Base-by-base conservation (phyloP, 352 stramenopile genomes). In the Pythium brachiatum region DNA sequence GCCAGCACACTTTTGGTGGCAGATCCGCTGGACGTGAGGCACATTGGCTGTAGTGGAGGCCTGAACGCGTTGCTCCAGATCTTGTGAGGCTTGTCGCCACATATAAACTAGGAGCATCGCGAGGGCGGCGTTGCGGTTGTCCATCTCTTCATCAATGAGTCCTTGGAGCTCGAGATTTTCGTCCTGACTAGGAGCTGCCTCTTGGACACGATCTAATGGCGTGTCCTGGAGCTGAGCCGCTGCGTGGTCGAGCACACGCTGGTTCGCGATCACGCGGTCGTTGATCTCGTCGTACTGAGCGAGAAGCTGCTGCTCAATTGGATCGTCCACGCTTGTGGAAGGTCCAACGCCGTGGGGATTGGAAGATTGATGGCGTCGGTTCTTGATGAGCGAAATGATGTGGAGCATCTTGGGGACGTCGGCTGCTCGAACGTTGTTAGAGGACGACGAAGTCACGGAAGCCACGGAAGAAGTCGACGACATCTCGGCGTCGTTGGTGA, bases 131-230 rank as follows among this genome's bases (percentile, higher is more conserved):
- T 86, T 68, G 20, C 73, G 70, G 18, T 63, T 64, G 46, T 52
- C 57, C 44, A 74, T 76, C 41, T 86, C 72, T 4, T 56, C 34
- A 51, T 62, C 57, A 29, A 89, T 77, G 13, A 64, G 71, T 25
- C 18, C 54, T 7, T 70, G 60, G 11, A 87, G 36, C 55, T 83
- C 74, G 31, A 74, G 57, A 38, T 84, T 68, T 63, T 84, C 75
- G 3, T 60, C 75, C 31, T 75, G 77, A 48, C 75, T 73, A 21
- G 74, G 57, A 7, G 62, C 54, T 1, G 58, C 68, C 12, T 57
- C 53, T 2, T 53, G 12, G 21, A 71, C 63, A 38, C 76, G 70
- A n/a, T 64, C 66, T 2, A 73, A 48, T 20, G 72, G 56, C 15
- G 50, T 68, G 44, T 54, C 31, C 23, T 70, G 60, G 20, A 79